Evolutionary conservation across 805 yeast species (phyloP).

Genomic region (Saturnispora ahearnii): DNA sequence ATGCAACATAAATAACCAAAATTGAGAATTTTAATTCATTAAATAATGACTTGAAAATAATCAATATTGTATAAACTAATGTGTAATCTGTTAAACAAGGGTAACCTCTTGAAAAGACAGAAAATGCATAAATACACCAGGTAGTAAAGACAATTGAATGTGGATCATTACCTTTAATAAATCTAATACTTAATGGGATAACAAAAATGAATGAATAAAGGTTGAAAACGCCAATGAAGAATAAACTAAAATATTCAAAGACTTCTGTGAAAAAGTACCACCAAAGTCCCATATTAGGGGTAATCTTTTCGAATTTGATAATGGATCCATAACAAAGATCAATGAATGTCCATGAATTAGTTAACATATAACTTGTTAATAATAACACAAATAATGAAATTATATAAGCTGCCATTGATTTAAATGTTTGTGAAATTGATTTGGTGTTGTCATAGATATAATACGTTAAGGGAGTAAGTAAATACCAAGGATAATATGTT

Average conservation of each 20-base stretch:
- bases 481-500: conserved; percentile 50
- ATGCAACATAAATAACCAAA: conserved; percentile 20
- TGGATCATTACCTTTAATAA: conserved; percentile 23
- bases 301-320: conserved; percentile 55
- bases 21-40: conserved; percentile 23
- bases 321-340: conserved; percentile 47
- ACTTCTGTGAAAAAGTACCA: conserved; percentile 97
- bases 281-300: conserved; percentile 94
- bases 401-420: conserved; percentile 24
- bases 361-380: conserved; percentile 31
- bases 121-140: conserved; percentile 33
- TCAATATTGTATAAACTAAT: conserved; percentile 26
- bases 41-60: conserved; percentile 24
- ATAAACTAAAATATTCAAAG: conserved; percentile 80
- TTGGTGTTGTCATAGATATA: conserved; percentile 12
- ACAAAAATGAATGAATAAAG: conserved; percentile 57
- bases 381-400: conserved; percentile 25
- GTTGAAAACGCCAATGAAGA: conserved; percentile 79
- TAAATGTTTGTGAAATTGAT: conserved; percentile 12
- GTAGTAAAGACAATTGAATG: conserved; percentile 26
- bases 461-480: conserved; percentile 49
- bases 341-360: conserved; percentile 38
- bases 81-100: conserved; percentile 76
- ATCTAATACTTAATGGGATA: conserved; percentile 66
- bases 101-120: conserved; percentile 68